These are phyloP conservation scores for Madurella fahalii DNA, from an alignment of 2,329 filamentous ascomycete species.

Conservation along the genomic window DNA sequence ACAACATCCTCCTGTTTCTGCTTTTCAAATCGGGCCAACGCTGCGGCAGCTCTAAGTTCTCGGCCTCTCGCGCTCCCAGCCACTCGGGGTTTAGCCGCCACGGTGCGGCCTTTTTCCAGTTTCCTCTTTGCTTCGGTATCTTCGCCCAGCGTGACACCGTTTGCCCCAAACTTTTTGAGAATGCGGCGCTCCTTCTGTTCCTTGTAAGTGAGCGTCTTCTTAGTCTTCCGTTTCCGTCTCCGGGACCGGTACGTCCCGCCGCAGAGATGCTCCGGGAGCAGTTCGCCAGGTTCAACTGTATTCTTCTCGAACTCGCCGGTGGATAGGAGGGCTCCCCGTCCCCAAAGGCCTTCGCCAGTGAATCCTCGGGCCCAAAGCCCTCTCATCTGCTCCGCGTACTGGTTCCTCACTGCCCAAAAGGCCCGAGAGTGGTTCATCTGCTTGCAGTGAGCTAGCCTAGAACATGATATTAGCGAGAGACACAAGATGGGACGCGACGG, in stretches of 20 bases:
- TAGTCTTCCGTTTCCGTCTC: slow-evolving; percentile 51
- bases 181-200: slow-evolving; percentile 71
- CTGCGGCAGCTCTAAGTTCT: slow-evolving; percentile 72
- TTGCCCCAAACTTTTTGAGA: slow-evolving; percentile 69
- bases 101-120: slow-evolving; percentile 62
- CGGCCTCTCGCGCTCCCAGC: slow-evolving; percentile 70
- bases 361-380: slow-evolving; percentile 66
- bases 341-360: slow-evolving; percentile 81
- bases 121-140: slow-evolving; percentile 62
- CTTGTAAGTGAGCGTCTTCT: slow-evolving; percentile 57
- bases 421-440: slow-evolving; percentile 84
- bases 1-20: slow-evolving; percentile 49
- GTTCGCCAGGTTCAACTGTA: slow-evolving; percentile 49
- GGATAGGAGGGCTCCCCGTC: slow-evolving; percentile 60
- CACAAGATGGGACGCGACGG: not conserved
- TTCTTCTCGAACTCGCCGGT: slow-evolving; percentile 58
- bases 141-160: slow-evolving; percentile 64
- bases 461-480: slow-evolving; percentile 9
- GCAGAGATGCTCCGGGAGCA: slow-evolving; percentile 68
- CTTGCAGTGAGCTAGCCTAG: slow-evolving; percentile 71
- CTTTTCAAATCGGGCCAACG: slow-evolving; percentile 66
- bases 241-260: slow-evolving; percentile 71
- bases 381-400: slow-evolving; percentile 67
- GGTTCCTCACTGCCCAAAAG: slow-evolving; percentile 77
- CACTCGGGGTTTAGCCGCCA: slow-evolving; percentile 65